Evolutionary conservation across 192 early-diverging fungal genomes (phyloP), one percentile per base, ranked within the genome.

Genomic region (Umbelopsis sp.): DNA sequence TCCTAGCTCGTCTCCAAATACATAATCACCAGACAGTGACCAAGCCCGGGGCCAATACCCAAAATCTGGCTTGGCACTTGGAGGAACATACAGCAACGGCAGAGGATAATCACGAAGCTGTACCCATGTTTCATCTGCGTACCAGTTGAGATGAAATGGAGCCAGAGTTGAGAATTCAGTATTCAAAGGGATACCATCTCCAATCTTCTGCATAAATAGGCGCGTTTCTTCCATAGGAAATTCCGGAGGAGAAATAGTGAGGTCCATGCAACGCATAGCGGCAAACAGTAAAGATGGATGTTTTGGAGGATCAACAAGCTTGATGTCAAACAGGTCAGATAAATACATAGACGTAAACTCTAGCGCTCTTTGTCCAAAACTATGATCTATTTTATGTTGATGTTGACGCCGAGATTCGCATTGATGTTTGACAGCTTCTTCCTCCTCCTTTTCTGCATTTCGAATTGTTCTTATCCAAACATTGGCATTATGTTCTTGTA

Each of bases 81-180:
- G 53, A 3, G 82, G 80, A 18, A 83, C 77, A 35, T 81, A 70
- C 0, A 76, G n/a, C 23, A 80, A 73, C 4, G 82, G 82, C 10
- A 81, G 25, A 0, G 82, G 82, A 69, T 81, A 81, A 48, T 83
- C 82, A 35, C 82, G 66, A 9, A 83, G 27, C 50, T 81, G 71
- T 0, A 58, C 72, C 74, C 71, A 78, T 22, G 80, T 75, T 61
- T 79, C 72, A n/a, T 73, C 78, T 11, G 69, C 49, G 7, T 50
- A 65, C 33, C 67, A 71, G 25, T 76, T 67, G 27, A 83, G 22
- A 74, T 78, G 82, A 44, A 83, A 78, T 1, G 82, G 82, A 30
- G 73, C 67, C 18, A 81, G 58, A 16, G 78, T 70, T 13, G 79
- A 69, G 20, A 83, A 79, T 8, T 71, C 49, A 0, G 76, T 80